phyloP scores from a whole-genome alignment of 441 rosid species.

The Gossypium schwendimanii region DNA sequence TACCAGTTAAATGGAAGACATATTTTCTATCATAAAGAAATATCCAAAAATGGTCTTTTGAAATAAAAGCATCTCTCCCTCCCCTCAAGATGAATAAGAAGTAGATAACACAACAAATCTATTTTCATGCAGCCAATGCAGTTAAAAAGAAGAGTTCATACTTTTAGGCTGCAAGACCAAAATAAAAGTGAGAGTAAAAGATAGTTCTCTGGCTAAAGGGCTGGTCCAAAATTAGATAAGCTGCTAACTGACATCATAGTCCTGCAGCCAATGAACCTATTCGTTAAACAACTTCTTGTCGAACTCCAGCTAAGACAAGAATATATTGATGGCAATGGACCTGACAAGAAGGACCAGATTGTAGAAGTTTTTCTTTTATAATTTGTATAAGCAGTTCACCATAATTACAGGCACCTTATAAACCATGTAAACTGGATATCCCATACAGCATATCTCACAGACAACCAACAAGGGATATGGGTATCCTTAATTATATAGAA shows the following conservation, averaged over 20 bases:
- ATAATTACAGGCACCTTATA: background rate
- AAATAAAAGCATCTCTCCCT: background rate
- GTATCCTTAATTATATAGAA: background rate
- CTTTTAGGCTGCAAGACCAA: background rate
- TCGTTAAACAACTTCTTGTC: conserved; percentile 8
- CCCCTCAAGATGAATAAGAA: background rate
- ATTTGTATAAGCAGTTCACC: background rate
- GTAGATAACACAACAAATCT: background rate
- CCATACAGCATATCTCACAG: background rate
- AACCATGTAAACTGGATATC: background rate
- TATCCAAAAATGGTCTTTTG: background rate
- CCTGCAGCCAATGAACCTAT: conserved; percentile 14
- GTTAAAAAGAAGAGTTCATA: conserved; percentile 7
- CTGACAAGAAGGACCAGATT: background rate
- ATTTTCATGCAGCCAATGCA: background rate
- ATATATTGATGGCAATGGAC: background rate
- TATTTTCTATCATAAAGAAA: background rate
- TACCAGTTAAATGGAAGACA: background rate
- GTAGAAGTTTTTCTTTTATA: background rate
- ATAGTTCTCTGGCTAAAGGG: conserved; percentile 11
- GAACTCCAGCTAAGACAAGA: conserved; percentile 2
- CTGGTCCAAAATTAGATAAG: conserved; percentile 11
- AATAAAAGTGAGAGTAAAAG: conserved; percentile 3
- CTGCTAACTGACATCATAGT: conserved; percentile 6
- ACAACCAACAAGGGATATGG: background rate